These are phyloP conservation scores for Scheffersomyces insectosa DNA, from an alignment of 1,139 yeast genomes.

Conservation along the genomic window DNA sequence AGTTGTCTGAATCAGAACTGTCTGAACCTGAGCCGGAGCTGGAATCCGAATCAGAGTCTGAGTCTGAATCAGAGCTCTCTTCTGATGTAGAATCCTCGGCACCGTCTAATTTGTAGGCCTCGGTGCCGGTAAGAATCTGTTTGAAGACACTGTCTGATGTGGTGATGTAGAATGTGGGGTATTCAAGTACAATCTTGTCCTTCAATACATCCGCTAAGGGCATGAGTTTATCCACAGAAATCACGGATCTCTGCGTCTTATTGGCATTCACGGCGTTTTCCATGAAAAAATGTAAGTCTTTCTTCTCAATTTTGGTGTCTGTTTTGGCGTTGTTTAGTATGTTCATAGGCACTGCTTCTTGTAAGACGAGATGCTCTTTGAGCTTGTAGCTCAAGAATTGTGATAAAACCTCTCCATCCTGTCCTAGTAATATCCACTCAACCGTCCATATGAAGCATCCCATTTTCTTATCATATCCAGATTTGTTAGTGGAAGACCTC, in stretches of 20 bases:
- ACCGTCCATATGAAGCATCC: conserved; percentile 75
- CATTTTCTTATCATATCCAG: conserved; percentile 69
- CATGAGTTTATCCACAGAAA: conserved; percentile 21
- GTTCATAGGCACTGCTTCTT: conserved; percentile 43
- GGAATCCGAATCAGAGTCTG: conserved; percentile 11
- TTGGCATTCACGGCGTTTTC: conserved; percentile 28
- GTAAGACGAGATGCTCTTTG: conserved; percentile 36
- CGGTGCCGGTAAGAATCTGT: conserved; percentile 3
- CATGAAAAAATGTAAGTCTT: conserved; percentile 31
- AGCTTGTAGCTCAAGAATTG: conserved; percentile 48
- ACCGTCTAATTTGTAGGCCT: conserved; percentile 3
- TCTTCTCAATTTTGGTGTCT: conserved; percentile 15
- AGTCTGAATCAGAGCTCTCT: conserved; percentile 9
- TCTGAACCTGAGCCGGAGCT: conserved; percentile 9
- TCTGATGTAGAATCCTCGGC: conserved; percentile 12
- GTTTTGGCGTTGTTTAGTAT: conserved; percentile 20
- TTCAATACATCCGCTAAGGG: conserved; percentile 47
- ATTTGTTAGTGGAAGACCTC: conserved; percentile 63
- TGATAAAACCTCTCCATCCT: conserved; percentile 19
- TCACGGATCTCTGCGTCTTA: conserved; percentile 17
- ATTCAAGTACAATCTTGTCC: conserved; percentile 69
- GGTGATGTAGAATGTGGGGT: conserved; percentile 65
- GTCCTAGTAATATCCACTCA: conserved; percentile 61
- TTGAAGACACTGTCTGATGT: conserved; percentile 3
- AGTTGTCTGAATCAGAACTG: conserved; percentile 10